phyloP scores from a whole-genome alignment of 2,329 filamentous ascomycete genomes.

The Clarireedia sp. region DNA sequence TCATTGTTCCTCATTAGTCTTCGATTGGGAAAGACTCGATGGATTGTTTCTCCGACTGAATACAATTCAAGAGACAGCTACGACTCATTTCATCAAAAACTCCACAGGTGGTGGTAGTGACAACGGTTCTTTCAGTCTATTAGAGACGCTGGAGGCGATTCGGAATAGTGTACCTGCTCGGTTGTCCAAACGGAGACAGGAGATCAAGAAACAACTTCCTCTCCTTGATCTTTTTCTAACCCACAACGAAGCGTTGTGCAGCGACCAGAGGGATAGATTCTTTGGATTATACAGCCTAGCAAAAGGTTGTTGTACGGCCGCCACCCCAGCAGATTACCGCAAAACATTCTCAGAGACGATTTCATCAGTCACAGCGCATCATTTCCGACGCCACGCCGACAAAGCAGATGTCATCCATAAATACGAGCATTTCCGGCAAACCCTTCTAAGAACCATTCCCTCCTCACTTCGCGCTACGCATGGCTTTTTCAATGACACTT shows the following conservation, averaged over 20 bases:
- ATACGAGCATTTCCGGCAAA: slow-evolving; percentile 3
- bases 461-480: background rate
- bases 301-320: slow-evolving; percentile 2
- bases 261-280: slow-evolving; percentile 7
- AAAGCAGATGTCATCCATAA: slow-evolving; percentile 4
- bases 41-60: slow-evolving; percentile 1
- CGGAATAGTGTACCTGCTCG: slow-evolving; percentile 2
- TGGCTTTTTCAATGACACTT: background rate
- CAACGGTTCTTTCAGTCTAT: background rate
- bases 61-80: background rate
- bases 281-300: slow-evolving; percentile 9
- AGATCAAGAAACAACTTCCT: background rate
- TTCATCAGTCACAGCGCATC: slow-evolving; percentile 1
- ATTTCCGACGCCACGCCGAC: slow-evolving; percentile 2
- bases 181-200: slow-evolving; percentile 1
- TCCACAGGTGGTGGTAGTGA: background rate
- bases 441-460: background rate
- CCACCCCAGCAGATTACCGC: slow-evolving; percentile 6
- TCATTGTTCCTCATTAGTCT: slow-evolving; percentile 4
- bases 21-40: slow-evolving; percentile 7
- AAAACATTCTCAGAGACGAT: slow-evolving; percentile 6
- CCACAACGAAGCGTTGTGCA: slow-evolving; percentile 6
- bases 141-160: slow-evolving; percentile 2
- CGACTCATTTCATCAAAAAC: background rate
- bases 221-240: slow-evolving; percentile 8